Conservation (phyloP, 352 stramenopile species). For the Phytophthora citrophthora region DNA sequence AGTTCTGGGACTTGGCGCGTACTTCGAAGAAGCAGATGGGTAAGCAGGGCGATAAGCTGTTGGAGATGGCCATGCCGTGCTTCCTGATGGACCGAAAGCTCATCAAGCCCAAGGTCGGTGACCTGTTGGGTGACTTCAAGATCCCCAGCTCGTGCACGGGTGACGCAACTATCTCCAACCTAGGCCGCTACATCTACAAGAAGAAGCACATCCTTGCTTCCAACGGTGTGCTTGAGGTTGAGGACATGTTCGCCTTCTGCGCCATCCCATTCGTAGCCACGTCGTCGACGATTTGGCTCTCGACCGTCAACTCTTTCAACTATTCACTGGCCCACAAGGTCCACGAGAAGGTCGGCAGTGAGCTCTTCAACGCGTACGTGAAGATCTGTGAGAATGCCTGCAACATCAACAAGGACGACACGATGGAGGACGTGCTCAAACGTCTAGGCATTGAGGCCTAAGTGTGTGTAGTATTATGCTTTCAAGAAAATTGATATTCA, state of each 20-base stretch:
- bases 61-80: slow-evolving; percentile 55
- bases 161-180: slow-evolving; percentile 51
- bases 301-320: slow-evolving; percentile 57
- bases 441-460: slow-evolving; percentile 26
- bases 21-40: slow-evolving; percentile 39
- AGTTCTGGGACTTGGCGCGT: slow-evolving; percentile 67
- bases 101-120: slow-evolving; percentile 26
- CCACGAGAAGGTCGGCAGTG: slow-evolving; percentile 36
- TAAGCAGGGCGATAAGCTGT: slow-evolving; percentile 31
- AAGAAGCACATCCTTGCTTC: slow-evolving; percentile 36
- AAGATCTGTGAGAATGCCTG: slow-evolving; percentile 60
- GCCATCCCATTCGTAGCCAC: slow-evolving; percentile 60
- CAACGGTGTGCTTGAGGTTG: slow-evolving; percentile 40
- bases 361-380: slow-evolving; percentile 66
- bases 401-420: slow-evolving; percentile 47
- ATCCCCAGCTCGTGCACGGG: slow-evolving; percentile 46
- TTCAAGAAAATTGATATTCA: slow-evolving; percentile 10
- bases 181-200: slow-evolving; percentile 44
- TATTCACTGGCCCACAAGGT: slow-evolving; percentile 73
- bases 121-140: slow-evolving; percentile 34
- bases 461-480: slow-evolving; percentile 4
- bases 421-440: slow-evolving; percentile 49
- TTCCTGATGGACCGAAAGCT: slow-evolving; percentile 45
- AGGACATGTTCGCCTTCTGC: slow-evolving; percentile 61
- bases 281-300: slow-evolving; percentile 56